Percentiles rank a stretch among this genome's conserved stretches.
These are phyloP conservation scores for Xylaria sp. DNA, from an alignment of 2,329 filamentous ascomycete genomes.

Conservation along the genomic window DNA sequence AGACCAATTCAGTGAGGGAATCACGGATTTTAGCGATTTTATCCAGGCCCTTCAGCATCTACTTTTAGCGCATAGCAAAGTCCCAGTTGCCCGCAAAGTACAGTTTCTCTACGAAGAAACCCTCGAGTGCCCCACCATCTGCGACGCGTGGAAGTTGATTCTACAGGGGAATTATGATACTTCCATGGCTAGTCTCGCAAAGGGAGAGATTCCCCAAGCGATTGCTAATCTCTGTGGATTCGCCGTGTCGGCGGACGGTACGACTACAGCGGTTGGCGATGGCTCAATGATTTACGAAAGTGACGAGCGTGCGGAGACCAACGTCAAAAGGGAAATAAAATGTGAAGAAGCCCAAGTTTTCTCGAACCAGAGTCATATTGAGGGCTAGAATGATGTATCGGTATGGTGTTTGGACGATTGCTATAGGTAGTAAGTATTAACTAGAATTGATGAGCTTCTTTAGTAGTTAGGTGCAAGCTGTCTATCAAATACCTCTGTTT, in stretches of 20 bases:
- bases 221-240: conserved; percentile 23
- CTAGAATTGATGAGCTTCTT: neutral
- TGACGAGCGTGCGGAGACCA: neutral
- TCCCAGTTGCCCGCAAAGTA: conserved; percentile 10
- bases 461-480: neutral
- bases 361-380: neutral
- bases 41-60: conserved; percentile 21
- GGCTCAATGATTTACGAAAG: neutral
- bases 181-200: conserved; percentile 12
- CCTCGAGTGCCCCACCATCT: neutral
- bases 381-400: neutral
- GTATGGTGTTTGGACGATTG: neutral
- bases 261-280: neutral
- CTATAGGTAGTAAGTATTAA: neutral
- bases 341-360: neutral
- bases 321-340: neutral
- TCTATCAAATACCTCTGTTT: neutral
- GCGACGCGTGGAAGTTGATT: conserved; percentile 22
- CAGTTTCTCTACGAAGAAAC: conserved; percentile 28
- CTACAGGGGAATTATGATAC: conserved; percentile 14
- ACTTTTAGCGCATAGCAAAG: neutral
- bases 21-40: conserved; percentile 9
- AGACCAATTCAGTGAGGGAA: neutral
- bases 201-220: conserved; percentile 18
- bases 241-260: neutral